Evolutionary conservation across 169 alveolate species (phyloP).

Genomic region (Prorocentrum cordatum): DNA sequence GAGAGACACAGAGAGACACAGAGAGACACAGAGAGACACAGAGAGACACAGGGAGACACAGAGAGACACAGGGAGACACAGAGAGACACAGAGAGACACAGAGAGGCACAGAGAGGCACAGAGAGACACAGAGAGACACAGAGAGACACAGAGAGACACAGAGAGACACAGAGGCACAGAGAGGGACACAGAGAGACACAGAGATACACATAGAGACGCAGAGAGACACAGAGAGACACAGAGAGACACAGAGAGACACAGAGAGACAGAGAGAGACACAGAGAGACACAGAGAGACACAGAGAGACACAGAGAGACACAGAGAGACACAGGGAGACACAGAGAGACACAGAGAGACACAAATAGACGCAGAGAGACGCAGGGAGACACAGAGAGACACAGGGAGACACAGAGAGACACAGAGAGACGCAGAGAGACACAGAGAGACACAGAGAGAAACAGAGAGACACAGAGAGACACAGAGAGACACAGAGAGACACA

Average conservation of each 20-base stretch:
- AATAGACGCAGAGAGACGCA: not conserved
- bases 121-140: slow-evolving; percentile 1
- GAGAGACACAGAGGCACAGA: not conserved
- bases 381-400: not conserved
- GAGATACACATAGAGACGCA: not conserved
- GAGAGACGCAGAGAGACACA: not conserved
- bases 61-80: not conserved
- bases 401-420: not conserved
- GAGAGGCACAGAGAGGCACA: not conserved
- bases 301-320: slow-evolving; percentile 5
- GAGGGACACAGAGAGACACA: not conserved
- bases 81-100: slow-evolving; percentile 5
- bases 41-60: slow-evolving; percentile 2
- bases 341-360: slow-evolving; percentile 1
- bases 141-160: not conserved
- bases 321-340: not conserved
- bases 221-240: slow-evolving; percentile 2
- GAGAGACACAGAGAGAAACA: not conserved
- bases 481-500: not conserved
- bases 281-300: not conserved
- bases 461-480: slow-evolving; percentile 1
- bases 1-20: not conserved
- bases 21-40: not conserved
- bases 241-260: not conserved
- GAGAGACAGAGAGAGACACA: not conserved